Conservation (phyloP, 2,329 filamentous ascomycete genomes). For the Helminthosporium solani region DNA sequence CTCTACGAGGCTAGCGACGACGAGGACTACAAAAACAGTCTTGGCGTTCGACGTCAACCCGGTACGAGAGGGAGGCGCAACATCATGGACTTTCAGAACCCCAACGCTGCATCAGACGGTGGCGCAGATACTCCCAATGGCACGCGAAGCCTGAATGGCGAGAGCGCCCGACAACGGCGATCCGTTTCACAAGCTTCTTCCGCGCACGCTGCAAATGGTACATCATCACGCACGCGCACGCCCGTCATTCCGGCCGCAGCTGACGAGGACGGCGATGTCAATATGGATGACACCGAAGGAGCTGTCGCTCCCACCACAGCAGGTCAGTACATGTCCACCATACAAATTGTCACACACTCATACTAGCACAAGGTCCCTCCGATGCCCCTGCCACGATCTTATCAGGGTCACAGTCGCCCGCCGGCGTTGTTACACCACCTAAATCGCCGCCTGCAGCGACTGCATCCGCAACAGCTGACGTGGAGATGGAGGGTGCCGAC, state of each 20-base stretch:
- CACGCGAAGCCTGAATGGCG: constrained; percentile 31
- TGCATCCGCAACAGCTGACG: constrained; percentile 24
- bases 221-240: constrained; percentile 28
- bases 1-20: constrained; percentile 76
- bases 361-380: constrained; percentile 6
- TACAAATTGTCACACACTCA: neutral
- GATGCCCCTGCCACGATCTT: constrained; percentile 3
- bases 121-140: constrained; percentile 26
- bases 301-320: constrained; percentile 14
- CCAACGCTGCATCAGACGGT: constrained; percentile 45
- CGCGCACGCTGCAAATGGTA: constrained; percentile 17
- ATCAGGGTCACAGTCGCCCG: constrained; percentile 30
- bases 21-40: constrained; percentile 72
- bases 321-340: constrained; percentile 1
- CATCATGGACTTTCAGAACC: constrained; percentile 62
- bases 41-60: constrained; percentile 66
- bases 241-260: constrained; percentile 26
- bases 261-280: constrained; percentile 38
- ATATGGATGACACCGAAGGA: constrained; percentile 34
- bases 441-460: constrained; percentile 31
- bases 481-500: constrained; percentile 33
- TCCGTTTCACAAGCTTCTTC: constrained; percentile 27
- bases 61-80: constrained; percentile 53
- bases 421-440: constrained; percentile 38
- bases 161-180: constrained; percentile 32